Evolutionary conservation across 2,329 filamentous ascomycete genomes (phyloP), one percentile per base, ranked within the genome.

Genomic region (Talaromyces marneffei): DNA sequence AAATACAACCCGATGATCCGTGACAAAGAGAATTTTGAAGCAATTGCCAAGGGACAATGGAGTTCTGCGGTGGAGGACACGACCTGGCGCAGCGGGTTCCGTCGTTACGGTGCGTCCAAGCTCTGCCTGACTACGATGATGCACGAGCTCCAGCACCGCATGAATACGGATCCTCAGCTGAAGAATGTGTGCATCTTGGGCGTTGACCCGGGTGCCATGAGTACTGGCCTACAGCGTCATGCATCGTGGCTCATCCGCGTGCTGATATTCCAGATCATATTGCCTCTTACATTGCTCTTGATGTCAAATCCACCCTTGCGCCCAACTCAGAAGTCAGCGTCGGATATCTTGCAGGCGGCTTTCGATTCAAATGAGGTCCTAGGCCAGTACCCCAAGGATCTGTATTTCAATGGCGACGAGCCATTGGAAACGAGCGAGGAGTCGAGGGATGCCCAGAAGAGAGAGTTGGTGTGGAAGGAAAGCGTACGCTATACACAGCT

Each of bases 21-120:
- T 12, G 20, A 46, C 20, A 46, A 46, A 46, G 23, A 46, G 14
- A 25, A 16, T 16, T 23, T 44, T 46, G 42, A 46, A 16, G 42
- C 42, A 46, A 46, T 46, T 25, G 20, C 20, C 9, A 25, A 46
- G 12, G 20, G 42, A 16, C 1, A 4, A 25, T 46, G 42, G 42
- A 46, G 20, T 46, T 10, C 42, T 46, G 42, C 20, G 3, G 7
- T 16, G 14, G 20, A 46, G 20, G 72, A 73, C 46, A 29, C 68
- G 0, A 61, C 63, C 0, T 54, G 62, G 10, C 65, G 68, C 3
- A 62, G 66, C 37, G 75, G 73, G 6, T 72, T 64, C 58, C 69
- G 74, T n/a, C 69, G 75, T 31, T 78, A 78, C 53, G 75, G 74
- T n/a, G 75, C 73, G 14, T 69, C 72, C 44, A 78, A 76, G 60